Base-by-base conservation (phyloP, 2,329 filamentous ascomycete species). In the Helotiales sp. region DNA sequence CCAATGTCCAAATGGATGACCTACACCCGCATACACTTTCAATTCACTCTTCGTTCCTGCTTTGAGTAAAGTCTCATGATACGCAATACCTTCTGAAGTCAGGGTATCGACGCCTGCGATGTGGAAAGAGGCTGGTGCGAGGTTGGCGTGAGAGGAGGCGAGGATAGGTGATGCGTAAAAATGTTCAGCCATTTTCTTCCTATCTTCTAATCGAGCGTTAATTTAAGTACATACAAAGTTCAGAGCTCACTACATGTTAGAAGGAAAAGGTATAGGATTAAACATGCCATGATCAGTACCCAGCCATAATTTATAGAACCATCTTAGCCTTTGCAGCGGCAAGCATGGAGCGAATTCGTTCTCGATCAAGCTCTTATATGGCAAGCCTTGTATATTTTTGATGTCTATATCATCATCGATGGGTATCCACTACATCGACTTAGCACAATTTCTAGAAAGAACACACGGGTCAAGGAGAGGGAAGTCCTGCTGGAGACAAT, bases 251-350 rank as follows among this genome's bases (percentile, higher is more conserved):
- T 13, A 15, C 8, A 15, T 25, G 22, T 25, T 7, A 27, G n/a
- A 24, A 24, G 1, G 27, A 5, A 6, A 25, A 15, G n/a, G 17
- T 9, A 40, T n/a, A 40, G n/a, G 17, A 17, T 9, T 9, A 7
- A 10, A 42, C 62, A 8, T 54, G 47, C 63, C 64, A n/a, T 63
- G 58, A 22, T 70, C 72, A 5, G 57, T 71, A 0, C 72, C 72
- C 8, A 74, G 61, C 72, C 72, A 74, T 25, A 73, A 64, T 25
- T 71, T 72, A 52, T 73, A 73, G 58, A 74, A 74, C 73, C 72
- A 74, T 29, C 69, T 50, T 27, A 75, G 59, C 1, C 72, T 65
- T 36, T 69, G 49, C 29, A 74, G 65, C 6, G 72, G 72, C 42
- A 74, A 62, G 57, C 69, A 72, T 13, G 72, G 72, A 12, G 72